These are phyloP conservation scores for Fusarium sororula DNA, from an alignment of 2,329 filamentous ascomycete species.

Conservation along the genomic window DNA sequence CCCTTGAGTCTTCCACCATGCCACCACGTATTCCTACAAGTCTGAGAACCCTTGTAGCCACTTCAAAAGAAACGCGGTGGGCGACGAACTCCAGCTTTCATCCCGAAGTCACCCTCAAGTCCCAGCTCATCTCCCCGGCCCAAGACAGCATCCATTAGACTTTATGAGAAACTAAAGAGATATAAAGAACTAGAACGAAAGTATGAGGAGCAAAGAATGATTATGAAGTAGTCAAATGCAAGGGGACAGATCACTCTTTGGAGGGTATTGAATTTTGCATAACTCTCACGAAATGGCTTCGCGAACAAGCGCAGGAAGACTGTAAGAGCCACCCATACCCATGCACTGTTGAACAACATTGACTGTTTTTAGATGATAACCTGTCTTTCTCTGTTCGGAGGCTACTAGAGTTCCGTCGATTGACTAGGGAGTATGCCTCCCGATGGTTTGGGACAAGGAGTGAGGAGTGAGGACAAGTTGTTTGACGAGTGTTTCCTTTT, in stretches of 20 bases:
- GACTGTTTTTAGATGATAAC: fast-evolving
- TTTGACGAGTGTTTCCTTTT: not conserved
- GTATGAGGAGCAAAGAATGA: fast-evolving
- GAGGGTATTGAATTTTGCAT: not conserved
- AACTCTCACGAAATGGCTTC: not conserved
- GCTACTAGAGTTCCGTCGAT: not conserved
- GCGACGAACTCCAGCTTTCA: not conserved
- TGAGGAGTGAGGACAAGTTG: not conserved
- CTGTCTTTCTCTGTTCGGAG: fast-evolving
- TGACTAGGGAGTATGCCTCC: not conserved
- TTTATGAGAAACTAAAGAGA: not conserved
- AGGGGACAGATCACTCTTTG: not conserved
- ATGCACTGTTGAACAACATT: not conserved
- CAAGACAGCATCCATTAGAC: not conserved
- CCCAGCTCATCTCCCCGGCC: not conserved
- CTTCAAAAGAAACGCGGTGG: fast-evolving
- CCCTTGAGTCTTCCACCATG: not conserved
- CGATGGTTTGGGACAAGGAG: not conserved
- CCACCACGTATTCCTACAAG: not conserved
- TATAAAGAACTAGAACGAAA: not conserved
- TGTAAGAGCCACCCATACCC: not conserved
- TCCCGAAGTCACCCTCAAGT: not conserved
- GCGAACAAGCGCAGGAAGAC: not conserved
- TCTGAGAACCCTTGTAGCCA: fast-evolving
- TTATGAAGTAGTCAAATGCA: fast-evolving